Evolutionary conservation across 2,329 filamentous ascomycete species (phyloP).

Genomic region (Parafenestella ontariensis): DNA sequence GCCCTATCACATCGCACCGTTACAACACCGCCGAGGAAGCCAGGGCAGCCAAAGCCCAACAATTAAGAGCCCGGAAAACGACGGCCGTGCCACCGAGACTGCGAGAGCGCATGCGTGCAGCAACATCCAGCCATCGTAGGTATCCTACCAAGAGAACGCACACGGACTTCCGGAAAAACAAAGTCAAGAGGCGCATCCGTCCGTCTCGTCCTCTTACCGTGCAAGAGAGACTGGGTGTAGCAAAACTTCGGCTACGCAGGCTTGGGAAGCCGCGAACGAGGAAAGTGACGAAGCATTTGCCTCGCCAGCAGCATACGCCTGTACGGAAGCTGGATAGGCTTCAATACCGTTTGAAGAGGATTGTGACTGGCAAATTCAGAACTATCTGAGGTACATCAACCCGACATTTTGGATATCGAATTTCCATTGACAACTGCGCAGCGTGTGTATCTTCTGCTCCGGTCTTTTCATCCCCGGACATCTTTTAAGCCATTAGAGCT

Average conservation of each 20-base stretch:
- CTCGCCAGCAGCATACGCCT: neutral
- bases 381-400: neutral
- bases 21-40: neutral
- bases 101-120: neutral
- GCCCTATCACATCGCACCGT: neutral
- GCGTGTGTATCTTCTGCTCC: neutral
- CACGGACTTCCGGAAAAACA: neutral
- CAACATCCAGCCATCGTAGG: neutral
- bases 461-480: neutral
- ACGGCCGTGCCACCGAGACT: neutral
- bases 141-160: neutral
- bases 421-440: neutral
- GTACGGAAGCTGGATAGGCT: conserved; percentile 1
- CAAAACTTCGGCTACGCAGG: conserved; percentile 10
- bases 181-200: neutral
- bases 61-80: neutral
- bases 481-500: neutral
- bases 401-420: neutral
- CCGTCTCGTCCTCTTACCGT: conserved; percentile 1
- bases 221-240: conserved; percentile 9
- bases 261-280: conserved; percentile 6
- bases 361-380: conserved; percentile 1
- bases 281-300: neutral
- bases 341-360: conserved; percentile 2
- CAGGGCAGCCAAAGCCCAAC: neutral